Evolutionary conservation across 208 protist species (phyloP).

Genomic region (Entamoeba histolytica): DNA sequence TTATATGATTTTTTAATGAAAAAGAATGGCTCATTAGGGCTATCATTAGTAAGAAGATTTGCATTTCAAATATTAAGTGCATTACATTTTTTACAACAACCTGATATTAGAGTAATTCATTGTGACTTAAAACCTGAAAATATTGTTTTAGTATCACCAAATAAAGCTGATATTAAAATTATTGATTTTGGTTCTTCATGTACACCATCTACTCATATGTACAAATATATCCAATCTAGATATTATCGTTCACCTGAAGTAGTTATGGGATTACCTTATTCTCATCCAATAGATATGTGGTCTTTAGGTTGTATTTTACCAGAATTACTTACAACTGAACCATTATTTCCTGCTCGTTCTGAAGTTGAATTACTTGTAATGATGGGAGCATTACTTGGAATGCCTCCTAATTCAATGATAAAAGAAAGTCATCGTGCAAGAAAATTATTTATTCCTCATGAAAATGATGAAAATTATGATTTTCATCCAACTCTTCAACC

Average conservation of each 20-base stretch:
- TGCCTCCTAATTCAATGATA: neutral
- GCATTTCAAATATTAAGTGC: constrained; percentile 24
- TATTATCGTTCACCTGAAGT: constrained; percentile 74
- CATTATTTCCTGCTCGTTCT: constrained; percentile 71
- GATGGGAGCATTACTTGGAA: neutral
- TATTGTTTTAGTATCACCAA: constrained; percentile 35
- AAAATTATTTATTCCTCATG: neutral
- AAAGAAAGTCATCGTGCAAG: neutral
- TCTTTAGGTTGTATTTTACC: constrained; percentile 84
- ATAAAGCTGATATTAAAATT: neutral
- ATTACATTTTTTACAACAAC: neutral
- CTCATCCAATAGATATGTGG: constrained; percentile 86
- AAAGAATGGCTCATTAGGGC: constrained; percentile 43
- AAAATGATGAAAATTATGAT: constrained; percentile 23
- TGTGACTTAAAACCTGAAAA: constrained; percentile 53
- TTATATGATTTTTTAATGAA: constrained; percentile 60
- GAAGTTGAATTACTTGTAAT: constrained; percentile 41
- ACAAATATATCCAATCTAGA: constrained; percentile 71
- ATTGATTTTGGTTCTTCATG: neutral
- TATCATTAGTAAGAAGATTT: constrained; percentile 42
- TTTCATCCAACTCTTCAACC: constrained; percentile 27
- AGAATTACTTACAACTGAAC: constrained; percentile 54
- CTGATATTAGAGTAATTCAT: constrained; percentile 26
- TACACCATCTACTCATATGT: constrained; percentile 21
- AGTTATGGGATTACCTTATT: constrained; percentile 70